Base-by-base conservation (phyloP, 1,284 basidiomycete genomes). In the Bondarzewia mesenterica region DNA sequence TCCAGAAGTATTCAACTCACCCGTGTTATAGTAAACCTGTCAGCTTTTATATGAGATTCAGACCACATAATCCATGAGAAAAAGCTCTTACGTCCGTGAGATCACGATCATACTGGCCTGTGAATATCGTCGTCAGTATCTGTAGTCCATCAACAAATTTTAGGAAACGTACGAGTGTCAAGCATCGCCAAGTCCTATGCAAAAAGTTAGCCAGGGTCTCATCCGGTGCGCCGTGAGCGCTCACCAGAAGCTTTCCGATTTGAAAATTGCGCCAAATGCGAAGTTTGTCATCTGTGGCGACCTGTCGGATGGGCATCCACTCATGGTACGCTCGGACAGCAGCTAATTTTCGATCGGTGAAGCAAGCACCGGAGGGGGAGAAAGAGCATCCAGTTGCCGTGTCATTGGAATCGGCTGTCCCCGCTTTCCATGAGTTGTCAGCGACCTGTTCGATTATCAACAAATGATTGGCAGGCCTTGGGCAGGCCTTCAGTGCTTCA, bases 301-400 rank as follows among this genome's bases (percentile, higher is more conserved):
- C 78, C 59, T 82, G 80, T 7, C 80, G 71, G 50, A 85, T 80
- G 14, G 82, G 82, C 68, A 85, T 76, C 80, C 81, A 84, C 56
- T 83, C 80, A 57, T 82, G 80, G 60, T 83, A 85, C 0, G 81
- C 80, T 25, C 72, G 70, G 26, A 82, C 74, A 3, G 78, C 81
- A 37, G 80, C 77, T 1, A 79, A 61, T 61, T 82, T 82, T 39
- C 82, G 63, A 56, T 83, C 79, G 4, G 78, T 79, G 65, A 83
- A 82, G 56, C 75, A 78, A 25, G 75, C 72, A 2, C 74, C 75
- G 1, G 75, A 78, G 1, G 74, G 64, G 2, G 76, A 77, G 59
- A 76, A 78, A n/a, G 66, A 59, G 54, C 77, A 80, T 35, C 80
- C 80, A 1, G 63, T 57, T 12, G 69, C 52, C 1, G 78, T 77